A percentile compares a stretch with the other conserved stretches of the same genome.
Evolutionary conservation across 768 basidiomycete species (phyloP).

Genomic region (Xerocomellus dryophilus): DNA sequence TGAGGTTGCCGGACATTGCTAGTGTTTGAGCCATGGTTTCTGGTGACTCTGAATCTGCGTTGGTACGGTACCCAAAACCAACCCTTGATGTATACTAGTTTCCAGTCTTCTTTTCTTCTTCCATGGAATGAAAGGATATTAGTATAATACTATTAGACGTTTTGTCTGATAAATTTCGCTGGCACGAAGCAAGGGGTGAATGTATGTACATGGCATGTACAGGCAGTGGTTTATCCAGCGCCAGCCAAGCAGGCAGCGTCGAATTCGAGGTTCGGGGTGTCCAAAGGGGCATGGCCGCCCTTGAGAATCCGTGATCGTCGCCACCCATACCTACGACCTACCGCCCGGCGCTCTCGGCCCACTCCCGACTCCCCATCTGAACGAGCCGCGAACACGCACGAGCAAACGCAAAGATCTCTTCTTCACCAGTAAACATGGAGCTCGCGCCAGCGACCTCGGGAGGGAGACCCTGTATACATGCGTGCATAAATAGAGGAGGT

Average conservation of each 20-base stretch:
- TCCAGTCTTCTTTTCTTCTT: neutral
- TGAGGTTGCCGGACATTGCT: neutral
- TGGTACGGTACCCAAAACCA: slow-evolving; percentile 15
- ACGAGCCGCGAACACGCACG: slow-evolving; percentile 85
- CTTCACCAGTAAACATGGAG: slow-evolving; percentile 93
- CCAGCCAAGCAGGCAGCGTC: neutral
- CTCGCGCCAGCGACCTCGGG: slow-evolving; percentile 73
- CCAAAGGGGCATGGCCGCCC: too few species aligned
- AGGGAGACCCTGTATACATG: slow-evolving; percentile 61
- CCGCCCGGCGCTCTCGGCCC: slow-evolving; percentile 52
- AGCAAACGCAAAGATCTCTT: slow-evolving; percentile 96
- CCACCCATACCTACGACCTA: slow-evolving; percentile 5
- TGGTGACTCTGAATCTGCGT: slow-evolving; percentile 14
- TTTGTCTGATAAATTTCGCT: neutral
- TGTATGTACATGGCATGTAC: neutral
- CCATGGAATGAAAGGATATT: slow-evolving; percentile 4
- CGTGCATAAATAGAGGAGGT: neutral
- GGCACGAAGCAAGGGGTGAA: neutral
- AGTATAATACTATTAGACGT: neutral
- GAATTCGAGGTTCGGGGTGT: neutral
- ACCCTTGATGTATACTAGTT: slow-evolving; percentile 28
- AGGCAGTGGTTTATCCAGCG: neutral
- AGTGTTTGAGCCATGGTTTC: slow-evolving; percentile 9
- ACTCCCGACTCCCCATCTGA: slow-evolving; percentile 89
- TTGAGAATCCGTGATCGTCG: too few species aligned